A percentile compares a stretch with the other conserved stretches of the same genome.
These are phyloP conservation scores for Dictyostelium brefeldianum DNA, from an alignment of 78 protist species.

Conservation along the genomic window DNA sequence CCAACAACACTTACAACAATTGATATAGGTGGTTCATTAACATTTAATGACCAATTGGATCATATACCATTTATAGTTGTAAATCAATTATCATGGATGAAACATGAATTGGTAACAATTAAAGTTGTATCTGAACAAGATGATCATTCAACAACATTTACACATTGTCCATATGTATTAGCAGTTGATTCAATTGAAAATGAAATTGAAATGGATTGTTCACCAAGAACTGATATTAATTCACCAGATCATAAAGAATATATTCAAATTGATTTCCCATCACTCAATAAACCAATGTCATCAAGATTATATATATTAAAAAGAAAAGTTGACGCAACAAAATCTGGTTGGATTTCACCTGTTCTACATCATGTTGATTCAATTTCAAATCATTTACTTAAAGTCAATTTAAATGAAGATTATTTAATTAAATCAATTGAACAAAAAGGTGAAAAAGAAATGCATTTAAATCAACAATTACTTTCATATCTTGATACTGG, in stretches of 20 bases:
- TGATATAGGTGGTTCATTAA: not conserved
- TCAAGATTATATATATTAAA: not conserved
- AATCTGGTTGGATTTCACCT: constrained; percentile 1
- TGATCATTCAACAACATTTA: not conserved
- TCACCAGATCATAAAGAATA: not conserved
- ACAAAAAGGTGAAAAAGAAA: not conserved
- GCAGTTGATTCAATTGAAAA: not conserved
- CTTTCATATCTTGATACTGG: not conserved
- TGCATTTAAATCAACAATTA: constrained; percentile 1
- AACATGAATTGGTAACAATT: not conserved
- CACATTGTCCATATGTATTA: constrained; percentile 7
- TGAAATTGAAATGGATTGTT: constrained; percentile 18
- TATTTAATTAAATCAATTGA: not conserved
- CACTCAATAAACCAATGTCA: not conserved
- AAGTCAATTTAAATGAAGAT: not conserved
- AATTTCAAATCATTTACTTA: not conserved
- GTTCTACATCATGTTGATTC: not conserved
- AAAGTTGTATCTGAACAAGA: not conserved
- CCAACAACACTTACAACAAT: not conserved
- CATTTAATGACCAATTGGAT: not conserved
- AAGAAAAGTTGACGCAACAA: not conserved
- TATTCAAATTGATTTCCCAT: constrained; percentile 29
- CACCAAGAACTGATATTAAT: not conserved
- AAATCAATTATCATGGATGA: not conserved
- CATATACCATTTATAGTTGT: not conserved